Percentiles rank a stretch among this genome's conserved stretches.
phyloP scores from a whole-genome alignment of 1,284 basidiomycete species.

The Boletus mariae region DNA sequence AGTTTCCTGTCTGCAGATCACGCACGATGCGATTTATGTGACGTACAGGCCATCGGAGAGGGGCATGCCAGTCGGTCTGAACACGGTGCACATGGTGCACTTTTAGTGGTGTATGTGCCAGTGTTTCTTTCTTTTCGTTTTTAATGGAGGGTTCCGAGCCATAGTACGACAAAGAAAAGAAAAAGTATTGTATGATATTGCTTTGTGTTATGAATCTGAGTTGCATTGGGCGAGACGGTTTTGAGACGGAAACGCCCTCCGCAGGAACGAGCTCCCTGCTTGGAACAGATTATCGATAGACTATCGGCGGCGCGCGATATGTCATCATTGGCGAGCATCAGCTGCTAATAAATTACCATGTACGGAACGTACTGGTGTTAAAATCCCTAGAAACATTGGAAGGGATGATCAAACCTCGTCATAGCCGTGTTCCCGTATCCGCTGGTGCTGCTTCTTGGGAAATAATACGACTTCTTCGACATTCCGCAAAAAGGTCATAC shows the following conservation, averaged over 20 bases:
- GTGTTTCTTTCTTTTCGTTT: background rate
- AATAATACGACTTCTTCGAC: slow-evolving; percentile 98
- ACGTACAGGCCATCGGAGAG: slow-evolving; percentile 39
- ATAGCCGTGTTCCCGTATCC: slow-evolving; percentile 82
- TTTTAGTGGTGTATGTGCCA: slow-evolving; percentile 11
- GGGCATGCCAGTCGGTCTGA: slow-evolving; percentile 15
- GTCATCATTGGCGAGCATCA: no score
- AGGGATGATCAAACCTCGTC: slow-evolving; percentile 58
- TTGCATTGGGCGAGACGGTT: no score
- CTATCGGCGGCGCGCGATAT: no score
- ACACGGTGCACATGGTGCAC: slow-evolving; percentile 24
- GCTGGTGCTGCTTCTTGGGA: slow-evolving; percentile 95
- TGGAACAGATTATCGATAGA: no score
- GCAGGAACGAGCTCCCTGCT: no score
- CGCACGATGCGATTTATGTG: slow-evolving; percentile 48
- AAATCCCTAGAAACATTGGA: background rate
- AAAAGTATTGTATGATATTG: background rate
- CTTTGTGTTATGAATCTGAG: no score
- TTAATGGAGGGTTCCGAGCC: background rate
- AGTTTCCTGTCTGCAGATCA: slow-evolving; percentile 57
- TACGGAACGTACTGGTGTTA: no score
- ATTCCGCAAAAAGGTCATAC: slow-evolving; percentile 92
- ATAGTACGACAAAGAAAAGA: no score
- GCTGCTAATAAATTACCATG: no score
- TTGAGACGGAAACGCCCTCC: no score